Evolutionary conservation across 352 stramenopile species (phyloP).

Genomic region (Phytophthora pistaciae): DNA sequence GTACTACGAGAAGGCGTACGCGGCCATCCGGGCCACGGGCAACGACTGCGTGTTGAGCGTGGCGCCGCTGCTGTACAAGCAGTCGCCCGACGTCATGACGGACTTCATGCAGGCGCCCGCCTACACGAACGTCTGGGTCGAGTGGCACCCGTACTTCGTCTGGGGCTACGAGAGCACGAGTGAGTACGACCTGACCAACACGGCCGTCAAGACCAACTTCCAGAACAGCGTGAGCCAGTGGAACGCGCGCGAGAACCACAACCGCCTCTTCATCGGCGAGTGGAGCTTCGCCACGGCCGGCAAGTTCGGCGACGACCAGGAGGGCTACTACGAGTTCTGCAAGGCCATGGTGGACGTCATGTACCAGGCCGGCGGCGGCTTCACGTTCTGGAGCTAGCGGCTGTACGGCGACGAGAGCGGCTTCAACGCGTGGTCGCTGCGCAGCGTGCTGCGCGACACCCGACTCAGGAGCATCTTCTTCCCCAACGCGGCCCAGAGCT

Average conservation of each 20-base stretch:
- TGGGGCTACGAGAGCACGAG: slow-evolving; percentile 74
- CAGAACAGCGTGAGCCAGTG: slow-evolving; percentile 49
- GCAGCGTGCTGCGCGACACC: slow-evolving; percentile 62
- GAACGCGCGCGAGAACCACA: slow-evolving; percentile 47
- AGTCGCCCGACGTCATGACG: slow-evolving; percentile 55
- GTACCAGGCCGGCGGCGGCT: slow-evolving; percentile 62
- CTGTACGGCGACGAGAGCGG: slow-evolving; percentile 66
- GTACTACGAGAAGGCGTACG: slow-evolving; percentile 81
- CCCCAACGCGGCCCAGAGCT: slow-evolving; percentile 17
- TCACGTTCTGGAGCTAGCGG: slow-evolving; percentile 79
- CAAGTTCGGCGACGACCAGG: slow-evolving; percentile 59
- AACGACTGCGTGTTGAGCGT: slow-evolving; percentile 79
- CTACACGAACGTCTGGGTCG: slow-evolving; percentile 80
- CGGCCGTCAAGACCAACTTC: slow-evolving; percentile 52
- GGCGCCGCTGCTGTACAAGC: slow-evolving; percentile 60
- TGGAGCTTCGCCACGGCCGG: slow-evolving; percentile 55
- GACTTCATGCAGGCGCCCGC: slow-evolving; percentile 55
- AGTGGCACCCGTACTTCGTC: slow-evolving; percentile 87
- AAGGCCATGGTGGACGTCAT: slow-evolving; percentile 62
- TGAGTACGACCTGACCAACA: slow-evolving; percentile 57
- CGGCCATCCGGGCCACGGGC: slow-evolving; percentile 53
- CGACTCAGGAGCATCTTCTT: slow-evolving; percentile 37
- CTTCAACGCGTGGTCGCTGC: slow-evolving; percentile 73
- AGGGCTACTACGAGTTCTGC: slow-evolving; percentile 61
- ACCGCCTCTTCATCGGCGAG: slow-evolving; percentile 58